phyloP scores from a whole-genome alignment of 257 asterid species.

The Marsdenia floribunda region DNA sequence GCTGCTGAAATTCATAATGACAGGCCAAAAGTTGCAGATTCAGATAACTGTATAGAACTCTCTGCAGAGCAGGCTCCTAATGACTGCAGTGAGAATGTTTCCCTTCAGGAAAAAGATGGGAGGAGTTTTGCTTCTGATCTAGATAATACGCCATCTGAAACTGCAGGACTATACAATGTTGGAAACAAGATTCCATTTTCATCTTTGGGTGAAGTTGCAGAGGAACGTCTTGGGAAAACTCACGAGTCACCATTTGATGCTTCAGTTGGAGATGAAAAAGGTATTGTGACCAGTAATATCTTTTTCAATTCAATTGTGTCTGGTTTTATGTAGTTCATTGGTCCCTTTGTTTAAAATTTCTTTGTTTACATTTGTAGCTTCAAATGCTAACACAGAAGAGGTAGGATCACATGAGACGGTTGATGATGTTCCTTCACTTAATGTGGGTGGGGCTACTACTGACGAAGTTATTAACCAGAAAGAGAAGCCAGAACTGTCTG shows the following conservation, averaged over 20 bases:
- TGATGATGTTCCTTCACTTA: conserved; percentile 7
- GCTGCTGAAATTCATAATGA: conserved; percentile 25
- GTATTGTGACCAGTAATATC: conserved; percentile 20
- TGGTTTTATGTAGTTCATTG: conserved; percentile 1
- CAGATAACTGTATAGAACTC: conserved; percentile 24
- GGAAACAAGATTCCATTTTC: conserved; percentile 24
- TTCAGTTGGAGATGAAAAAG: conserved; percentile 25
- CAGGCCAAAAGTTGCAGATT: conserved; percentile 27
- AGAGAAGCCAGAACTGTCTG: conserved; percentile 23
- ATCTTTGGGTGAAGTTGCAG: conserved; percentile 24
- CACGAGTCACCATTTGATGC: conserved; percentile 30
- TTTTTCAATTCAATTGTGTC: not conserved
- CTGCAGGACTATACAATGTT: conserved; percentile 19
- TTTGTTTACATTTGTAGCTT: conserved; percentile 36
- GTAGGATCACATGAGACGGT: conserved; percentile 21
- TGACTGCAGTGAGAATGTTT: conserved; percentile 26
- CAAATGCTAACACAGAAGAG: conserved; percentile 38
- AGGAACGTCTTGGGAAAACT: conserved; percentile 27
- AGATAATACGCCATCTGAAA: conserved; percentile 24
- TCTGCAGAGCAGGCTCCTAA: conserved; percentile 26
- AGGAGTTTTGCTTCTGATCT: conserved; percentile 7
- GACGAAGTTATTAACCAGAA: conserved; percentile 21
- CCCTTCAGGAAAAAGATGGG: conserved; percentile 27
- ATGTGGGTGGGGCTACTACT: conserved; percentile 11
- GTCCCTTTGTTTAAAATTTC: conserved; percentile 13